phyloP scores from a whole-genome alignment of 2,329 filamentous ascomycete genomes.

The Decorospora gaudefroyi region DNA sequence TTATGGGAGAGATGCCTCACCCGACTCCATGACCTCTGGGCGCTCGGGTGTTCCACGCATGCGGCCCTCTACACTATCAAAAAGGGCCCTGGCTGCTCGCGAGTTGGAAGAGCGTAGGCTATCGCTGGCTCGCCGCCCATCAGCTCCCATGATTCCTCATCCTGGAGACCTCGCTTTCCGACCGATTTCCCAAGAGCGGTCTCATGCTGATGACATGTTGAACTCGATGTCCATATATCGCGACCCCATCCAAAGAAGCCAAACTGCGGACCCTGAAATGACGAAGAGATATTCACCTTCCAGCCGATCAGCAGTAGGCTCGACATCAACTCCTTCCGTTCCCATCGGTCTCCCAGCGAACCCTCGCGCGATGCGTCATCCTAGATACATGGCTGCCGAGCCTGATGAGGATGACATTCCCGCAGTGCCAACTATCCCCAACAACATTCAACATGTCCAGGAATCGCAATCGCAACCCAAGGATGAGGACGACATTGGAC shows the following conservation, averaged over 20 bases:
- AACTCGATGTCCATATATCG: slow-evolving; percentile 43
- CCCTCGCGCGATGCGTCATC: slow-evolving; percentile 85
- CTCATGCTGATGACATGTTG: slow-evolving; percentile 50
- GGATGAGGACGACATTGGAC: slow-evolving; percentile 52
- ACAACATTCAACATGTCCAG: slow-evolving; percentile 45
- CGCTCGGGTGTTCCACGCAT: slow-evolving; percentile 35
- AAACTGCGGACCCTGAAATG: slow-evolving; percentile 65
- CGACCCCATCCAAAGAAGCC: slow-evolving; percentile 59
- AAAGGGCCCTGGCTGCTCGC: slow-evolving; percentile 62
- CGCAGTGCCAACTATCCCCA: slow-evolving; percentile 62
- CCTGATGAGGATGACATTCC: slow-evolving; percentile 57
- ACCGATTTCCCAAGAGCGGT: slow-evolving; percentile 42
- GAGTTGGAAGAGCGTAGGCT: slow-evolving; percentile 87
- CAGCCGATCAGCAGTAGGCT: slow-evolving; percentile 38
- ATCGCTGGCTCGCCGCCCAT: slow-evolving; percentile 75
- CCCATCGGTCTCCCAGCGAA: slow-evolving; percentile 85
- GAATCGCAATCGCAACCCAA: slow-evolving; percentile 22
- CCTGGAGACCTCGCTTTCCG: slow-evolving; percentile 59
- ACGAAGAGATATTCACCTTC: slow-evolving; percentile 47
- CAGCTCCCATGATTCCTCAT: slow-evolving; percentile 77
- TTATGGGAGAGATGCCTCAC: slow-evolving; percentile 43
- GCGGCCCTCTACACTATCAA: slow-evolving; percentile 42
- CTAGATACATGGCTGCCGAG: slow-evolving; percentile 67
- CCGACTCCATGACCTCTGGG: slow-evolving; percentile 42
- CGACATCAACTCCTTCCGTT: slow-evolving; percentile 56